Evolutionary conservation across 169 alveolate genomes (phyloP).

Genomic region (Eimeria tenella): DNA sequence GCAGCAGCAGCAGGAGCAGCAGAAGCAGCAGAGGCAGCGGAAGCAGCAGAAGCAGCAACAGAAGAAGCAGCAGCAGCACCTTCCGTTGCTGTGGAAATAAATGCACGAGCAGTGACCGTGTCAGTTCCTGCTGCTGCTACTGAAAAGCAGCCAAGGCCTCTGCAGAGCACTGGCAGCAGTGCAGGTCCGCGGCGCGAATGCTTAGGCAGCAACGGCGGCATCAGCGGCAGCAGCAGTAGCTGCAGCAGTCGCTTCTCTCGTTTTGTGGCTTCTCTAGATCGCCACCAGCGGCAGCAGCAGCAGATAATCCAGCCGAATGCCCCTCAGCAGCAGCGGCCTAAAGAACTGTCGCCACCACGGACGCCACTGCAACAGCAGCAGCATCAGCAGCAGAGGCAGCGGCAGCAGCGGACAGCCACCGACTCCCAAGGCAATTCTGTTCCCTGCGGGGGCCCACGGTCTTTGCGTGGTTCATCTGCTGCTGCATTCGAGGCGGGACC

Average conservation of each 20-base stretch:
- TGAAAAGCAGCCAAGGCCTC: background rate
- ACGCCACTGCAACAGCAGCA: slow-evolving; percentile 26
- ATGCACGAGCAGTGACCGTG: background rate
- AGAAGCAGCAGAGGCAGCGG: background rate
- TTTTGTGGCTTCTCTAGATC: background rate
- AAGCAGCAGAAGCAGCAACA: background rate
- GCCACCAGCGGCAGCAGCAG: slow-evolving; percentile 24
- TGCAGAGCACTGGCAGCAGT: background rate
- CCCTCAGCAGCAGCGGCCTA: background rate
- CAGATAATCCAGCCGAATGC: background rate
- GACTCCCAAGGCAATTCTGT: background rate
- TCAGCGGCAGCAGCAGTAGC: slow-evolving; percentile 22
- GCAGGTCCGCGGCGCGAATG: background rate
- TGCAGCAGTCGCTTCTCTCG: slow-evolving; percentile 8
- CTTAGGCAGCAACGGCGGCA: slow-evolving; percentile 14
- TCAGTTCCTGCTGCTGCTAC: slow-evolving; percentile 10
- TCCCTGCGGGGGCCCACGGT: background rate
- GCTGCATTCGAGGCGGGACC: background rate
- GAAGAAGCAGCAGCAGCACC: background rate
- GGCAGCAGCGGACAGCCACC: background rate
- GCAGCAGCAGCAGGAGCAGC: background rate
- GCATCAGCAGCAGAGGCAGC: slow-evolving; percentile 8
- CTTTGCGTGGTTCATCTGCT: background rate
- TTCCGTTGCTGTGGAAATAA: background rate
- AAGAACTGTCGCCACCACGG: background rate